phyloP scores from a whole-genome alignment of 208 protist species.

The Trypanosoma congolense region DNA sequence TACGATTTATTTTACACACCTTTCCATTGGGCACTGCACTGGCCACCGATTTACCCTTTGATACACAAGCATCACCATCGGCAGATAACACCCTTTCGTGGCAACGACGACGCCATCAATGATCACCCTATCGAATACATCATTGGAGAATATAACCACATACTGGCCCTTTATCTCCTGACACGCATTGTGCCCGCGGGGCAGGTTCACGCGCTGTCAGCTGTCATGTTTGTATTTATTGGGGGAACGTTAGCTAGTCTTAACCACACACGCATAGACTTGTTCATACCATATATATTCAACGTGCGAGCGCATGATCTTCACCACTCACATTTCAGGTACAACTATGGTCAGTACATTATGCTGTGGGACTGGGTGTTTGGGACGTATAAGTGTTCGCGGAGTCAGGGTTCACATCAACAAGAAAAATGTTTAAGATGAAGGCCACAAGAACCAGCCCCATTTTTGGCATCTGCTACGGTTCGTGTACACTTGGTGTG shows the following conservation, averaged over 20 bases:
- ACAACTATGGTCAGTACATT: slow-evolving; percentile 92
- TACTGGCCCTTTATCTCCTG: slow-evolving; percentile 73
- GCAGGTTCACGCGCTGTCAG: slow-evolving; percentile 63
- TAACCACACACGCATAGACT: slow-evolving; percentile 88
- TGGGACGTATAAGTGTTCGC: slow-evolving; percentile 59
- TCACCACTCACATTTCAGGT: slow-evolving; percentile 81
- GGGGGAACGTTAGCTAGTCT: slow-evolving; percentile 82
- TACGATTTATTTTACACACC: slow-evolving; percentile 92
- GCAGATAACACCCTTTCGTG: slow-evolving; percentile 84
- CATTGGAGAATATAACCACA: slow-evolving; percentile 84
- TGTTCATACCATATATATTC: slow-evolving; percentile 79
- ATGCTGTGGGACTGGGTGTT: slow-evolving; percentile 91
- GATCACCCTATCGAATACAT: slow-evolving; percentile 90
- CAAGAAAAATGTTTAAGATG: too few relatives aligned
- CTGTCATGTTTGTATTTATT: slow-evolving; percentile 70
- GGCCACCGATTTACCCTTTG: slow-evolving; percentile 71
- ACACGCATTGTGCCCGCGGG: slow-evolving; percentile 38
- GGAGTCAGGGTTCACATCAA: neutral
- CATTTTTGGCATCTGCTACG: too few relatives aligned
- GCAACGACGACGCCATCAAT: slow-evolving; percentile 88
- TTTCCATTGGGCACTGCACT: slow-evolving; percentile 86
- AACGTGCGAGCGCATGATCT: slow-evolving; percentile 83
- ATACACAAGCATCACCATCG: slow-evolving; percentile 92
- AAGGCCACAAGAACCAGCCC: too few relatives aligned
- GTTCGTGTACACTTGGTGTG: too few relatives aligned